Conservation (phyloP, 768 basidiomycete genomes). For the Pleurotus sapidus region DNA sequence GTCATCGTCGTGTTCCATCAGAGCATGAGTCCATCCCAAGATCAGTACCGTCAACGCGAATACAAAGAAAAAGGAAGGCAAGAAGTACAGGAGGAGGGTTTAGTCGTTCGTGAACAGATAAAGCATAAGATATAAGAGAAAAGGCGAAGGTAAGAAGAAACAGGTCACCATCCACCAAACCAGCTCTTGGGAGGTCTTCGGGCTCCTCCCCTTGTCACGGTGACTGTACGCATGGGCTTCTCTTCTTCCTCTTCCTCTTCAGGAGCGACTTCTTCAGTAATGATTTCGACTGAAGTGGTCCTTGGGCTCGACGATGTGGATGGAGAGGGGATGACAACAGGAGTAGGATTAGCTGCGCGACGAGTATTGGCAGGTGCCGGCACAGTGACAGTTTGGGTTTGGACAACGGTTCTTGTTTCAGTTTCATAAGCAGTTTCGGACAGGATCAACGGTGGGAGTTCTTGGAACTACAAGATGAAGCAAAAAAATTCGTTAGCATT, state of each 20-base stretch:
- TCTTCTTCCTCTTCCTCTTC: constrained; percentile 40
- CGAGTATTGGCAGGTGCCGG: constrained; percentile 80
- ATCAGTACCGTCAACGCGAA: constrained; percentile 3
- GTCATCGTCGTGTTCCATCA: constrained; percentile 7
- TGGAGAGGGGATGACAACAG: constrained; percentile 57
- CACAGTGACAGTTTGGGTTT: constrained; percentile 65
- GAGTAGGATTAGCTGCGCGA: constrained; percentile 68
- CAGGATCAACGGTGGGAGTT: constrained; percentile 44
- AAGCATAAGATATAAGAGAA: constrained; percentile 10
- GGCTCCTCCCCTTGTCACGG: constrained; percentile 40
- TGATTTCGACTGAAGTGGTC: constrained; percentile 69
- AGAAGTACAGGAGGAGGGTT: constrained; percentile 2
- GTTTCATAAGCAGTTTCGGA: constrained; percentile 50
- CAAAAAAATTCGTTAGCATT: constrained; percentile 30
- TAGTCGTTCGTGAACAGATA: constrained; percentile 7
- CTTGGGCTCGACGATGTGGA: constrained; percentile 63
- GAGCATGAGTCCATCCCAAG: constrained; percentile 8
- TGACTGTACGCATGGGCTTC: constrained; percentile 33
- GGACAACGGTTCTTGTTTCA: constrained; percentile 63
- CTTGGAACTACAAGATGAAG: constrained; percentile 33
- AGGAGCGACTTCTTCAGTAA: constrained; percentile 56
- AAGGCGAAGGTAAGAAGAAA: constrained; percentile 31
- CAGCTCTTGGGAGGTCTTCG: constrained; percentile 54
- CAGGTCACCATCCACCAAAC: constrained; percentile 56
- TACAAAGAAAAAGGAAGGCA: not conserved